Evolutionary conservation across 2,329 filamentous ascomycete genomes (phyloP).

Genomic region (Cryphonectria parasitica): DNA sequence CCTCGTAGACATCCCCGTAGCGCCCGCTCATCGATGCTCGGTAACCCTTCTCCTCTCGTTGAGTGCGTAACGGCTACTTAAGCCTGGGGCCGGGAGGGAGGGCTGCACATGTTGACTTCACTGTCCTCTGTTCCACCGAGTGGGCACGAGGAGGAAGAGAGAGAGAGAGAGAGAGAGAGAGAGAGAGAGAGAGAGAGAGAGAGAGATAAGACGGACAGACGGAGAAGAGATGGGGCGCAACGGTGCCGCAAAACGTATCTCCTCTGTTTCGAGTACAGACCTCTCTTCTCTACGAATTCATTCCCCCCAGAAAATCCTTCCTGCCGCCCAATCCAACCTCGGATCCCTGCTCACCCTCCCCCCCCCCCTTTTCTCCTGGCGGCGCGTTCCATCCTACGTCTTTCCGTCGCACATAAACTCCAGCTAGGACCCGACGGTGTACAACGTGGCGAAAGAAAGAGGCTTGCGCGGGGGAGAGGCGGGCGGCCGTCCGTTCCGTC

Average conservation of each 20-base stretch:
- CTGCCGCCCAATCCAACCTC: conserved; percentile 2
- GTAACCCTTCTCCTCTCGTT: background rate
- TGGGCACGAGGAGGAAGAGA: background rate
- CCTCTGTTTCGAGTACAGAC: conserved; percentile 28
- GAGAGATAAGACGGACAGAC: too few species aligned
- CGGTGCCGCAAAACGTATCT: conserved; percentile 13
- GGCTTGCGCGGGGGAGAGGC: background rate
- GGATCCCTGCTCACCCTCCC: too few species aligned
- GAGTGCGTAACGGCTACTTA: background rate
- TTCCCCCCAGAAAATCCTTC: too few species aligned
- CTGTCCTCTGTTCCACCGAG: conserved; percentile 15
- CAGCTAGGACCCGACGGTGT: conserved; percentile 27
- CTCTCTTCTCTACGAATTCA: background rate
- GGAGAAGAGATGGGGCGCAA: background rate
- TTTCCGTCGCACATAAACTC: conserved; percentile 20
- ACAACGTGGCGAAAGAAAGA: conserved; percentile 17
- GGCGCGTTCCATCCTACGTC: conserved; percentile 10
- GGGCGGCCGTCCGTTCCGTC: background rate
- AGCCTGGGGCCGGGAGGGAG: background rate
- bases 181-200: too few species aligned
- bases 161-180: too few species aligned
- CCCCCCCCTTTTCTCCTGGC: conserved; percentile 14
- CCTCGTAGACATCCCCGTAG: background rate
- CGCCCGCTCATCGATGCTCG: background rate
- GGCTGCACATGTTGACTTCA: background rate